Conservation (phyloP, 129 eudicot genomes). For the Kitagawia praeruptora region DNA sequence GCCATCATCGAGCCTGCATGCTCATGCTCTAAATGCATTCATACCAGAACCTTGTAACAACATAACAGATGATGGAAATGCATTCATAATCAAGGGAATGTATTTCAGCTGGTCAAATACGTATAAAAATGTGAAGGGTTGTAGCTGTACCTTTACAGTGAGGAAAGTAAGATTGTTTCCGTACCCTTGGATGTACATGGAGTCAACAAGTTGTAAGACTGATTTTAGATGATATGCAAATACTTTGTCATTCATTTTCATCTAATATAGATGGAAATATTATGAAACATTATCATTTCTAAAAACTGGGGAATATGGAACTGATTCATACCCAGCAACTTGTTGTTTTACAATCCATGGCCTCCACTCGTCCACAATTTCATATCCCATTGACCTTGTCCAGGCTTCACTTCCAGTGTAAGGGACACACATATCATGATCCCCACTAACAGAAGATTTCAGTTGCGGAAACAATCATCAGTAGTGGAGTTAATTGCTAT, state of each 20-base stretch:
- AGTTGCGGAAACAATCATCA: background rate
- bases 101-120: background rate
- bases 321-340: conserved; percentile 70
- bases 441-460: conserved; percentile 53
- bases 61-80: background rate
- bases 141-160: conserved; percentile 59
- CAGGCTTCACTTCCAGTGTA: conserved; percentile 91
- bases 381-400: conserved; percentile 83
- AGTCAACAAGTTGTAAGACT: background rate
- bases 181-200: conserved; percentile 71
- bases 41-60: conserved; percentile 75
- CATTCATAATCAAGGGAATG: background rate
- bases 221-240: background rate
- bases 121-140: background rate
- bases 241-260: background rate
- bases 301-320: background rate
- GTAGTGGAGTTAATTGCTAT: background rate
- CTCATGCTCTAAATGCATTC: too few species aligned
- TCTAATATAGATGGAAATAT: background rate
- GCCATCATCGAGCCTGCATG: too few species aligned
- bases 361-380: conserved; percentile 80
- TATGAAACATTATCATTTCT: background rate
- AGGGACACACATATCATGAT: conserved; percentile 99
- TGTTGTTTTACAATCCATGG: conserved; percentile 68
- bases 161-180: conserved; percentile 61